Evolutionary conservation across 306 rosid species (phyloP).

Genomic region (Carpinus viminea): DNA sequence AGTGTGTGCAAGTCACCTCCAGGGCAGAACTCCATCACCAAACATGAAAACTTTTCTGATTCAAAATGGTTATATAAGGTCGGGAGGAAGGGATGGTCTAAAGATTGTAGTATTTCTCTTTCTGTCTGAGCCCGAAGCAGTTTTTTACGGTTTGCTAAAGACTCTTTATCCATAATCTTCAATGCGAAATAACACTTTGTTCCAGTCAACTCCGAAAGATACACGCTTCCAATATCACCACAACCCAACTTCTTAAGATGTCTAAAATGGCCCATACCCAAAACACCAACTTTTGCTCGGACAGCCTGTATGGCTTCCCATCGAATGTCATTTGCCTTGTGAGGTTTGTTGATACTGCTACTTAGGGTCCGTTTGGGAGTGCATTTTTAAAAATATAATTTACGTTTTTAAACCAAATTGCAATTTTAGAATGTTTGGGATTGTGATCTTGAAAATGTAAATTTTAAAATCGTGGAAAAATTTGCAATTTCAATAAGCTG

Average conservation of each 20-base stretch:
- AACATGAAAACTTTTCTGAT: constrained; percentile 52
- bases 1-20: constrained; percentile 64
- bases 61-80: constrained; percentile 50
- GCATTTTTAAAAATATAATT: too few species aligned
- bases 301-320: constrained; percentile 64
- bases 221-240: constrained; percentile 59
- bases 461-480: too few species aligned
- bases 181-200: constrained; percentile 57
- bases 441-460: too few species aligned
- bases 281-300: constrained; percentile 41
- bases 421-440: too few species aligned
- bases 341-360: constrained; percentile 53
- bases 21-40: constrained; percentile 65
- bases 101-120: constrained; percentile 52
- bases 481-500: too few species aligned
- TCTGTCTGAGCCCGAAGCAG: constrained; percentile 62
- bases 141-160: constrained; percentile 53
- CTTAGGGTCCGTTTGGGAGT: too few species aligned
- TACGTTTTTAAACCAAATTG: too few species aligned
- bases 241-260: constrained; percentile 57
- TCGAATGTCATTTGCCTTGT: constrained; percentile 52
- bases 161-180: constrained; percentile 58
- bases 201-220: constrained; percentile 54
- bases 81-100: constrained; percentile 63
- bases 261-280: constrained; percentile 53